phyloP scores from a whole-genome alignment of 371 early-diverging fungal genomes.

The Rhizomucor miehei region DNA sequence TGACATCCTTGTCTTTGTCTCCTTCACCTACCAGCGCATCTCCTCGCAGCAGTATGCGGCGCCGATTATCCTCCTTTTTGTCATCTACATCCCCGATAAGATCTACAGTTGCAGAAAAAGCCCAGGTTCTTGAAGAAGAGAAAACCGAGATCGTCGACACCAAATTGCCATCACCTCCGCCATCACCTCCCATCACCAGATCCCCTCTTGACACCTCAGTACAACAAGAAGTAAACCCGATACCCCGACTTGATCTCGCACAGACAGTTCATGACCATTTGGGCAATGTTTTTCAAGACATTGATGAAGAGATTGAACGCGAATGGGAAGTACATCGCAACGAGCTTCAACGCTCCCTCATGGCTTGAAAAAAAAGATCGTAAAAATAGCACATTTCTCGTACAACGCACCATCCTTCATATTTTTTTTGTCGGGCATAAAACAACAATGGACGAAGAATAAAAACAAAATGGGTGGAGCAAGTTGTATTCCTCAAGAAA shows the following conservation, averaged over 20 bases:
- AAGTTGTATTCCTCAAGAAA: no score
- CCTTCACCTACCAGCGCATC: neutral
- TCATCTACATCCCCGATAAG: neutral
- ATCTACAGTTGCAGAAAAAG: neutral
- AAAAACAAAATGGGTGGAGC: no score
- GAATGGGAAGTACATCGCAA: constrained; percentile 13
- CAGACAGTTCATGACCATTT: constrained; percentile 9
- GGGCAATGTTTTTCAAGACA: constrained; percentile 7
- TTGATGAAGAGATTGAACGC: constrained; percentile 13
- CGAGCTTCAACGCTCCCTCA: neutral
- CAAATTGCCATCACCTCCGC: neutral
- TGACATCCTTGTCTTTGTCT: neutral
- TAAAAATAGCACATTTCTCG: no score
- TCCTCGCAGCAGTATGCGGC: neutral
- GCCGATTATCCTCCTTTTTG: neutral
- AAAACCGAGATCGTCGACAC: neutral
- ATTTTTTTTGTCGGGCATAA: no score
- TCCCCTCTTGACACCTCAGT: no score
- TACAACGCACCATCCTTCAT: no score
- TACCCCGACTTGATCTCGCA: neutral
- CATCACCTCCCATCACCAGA: neutral
- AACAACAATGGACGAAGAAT: no score
- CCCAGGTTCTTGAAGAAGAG: neutral
- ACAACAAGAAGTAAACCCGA: neutral
- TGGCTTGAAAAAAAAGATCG: no score